These are phyloP conservation scores for Penicillium sp. DNA, from an alignment of 2,329 filamentous ascomycete species.

Conservation along the genomic window DNA sequence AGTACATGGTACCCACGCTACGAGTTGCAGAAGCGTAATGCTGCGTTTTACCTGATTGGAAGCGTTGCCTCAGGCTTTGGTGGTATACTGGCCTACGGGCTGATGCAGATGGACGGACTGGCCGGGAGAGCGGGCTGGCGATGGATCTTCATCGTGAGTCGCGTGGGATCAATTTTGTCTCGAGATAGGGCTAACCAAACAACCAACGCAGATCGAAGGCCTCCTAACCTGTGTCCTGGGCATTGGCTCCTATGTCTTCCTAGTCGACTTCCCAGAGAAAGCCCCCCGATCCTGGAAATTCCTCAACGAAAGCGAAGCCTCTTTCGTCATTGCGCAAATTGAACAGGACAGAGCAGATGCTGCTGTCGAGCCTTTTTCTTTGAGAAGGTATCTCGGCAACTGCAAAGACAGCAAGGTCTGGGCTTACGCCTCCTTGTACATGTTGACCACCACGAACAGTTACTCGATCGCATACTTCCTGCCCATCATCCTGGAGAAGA, in stretches of 20 bases:
- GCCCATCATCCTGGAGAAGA: conserved; percentile 16
- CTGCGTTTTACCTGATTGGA: conserved; percentile 65
- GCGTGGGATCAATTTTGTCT: neutral
- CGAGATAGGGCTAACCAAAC: neutral
- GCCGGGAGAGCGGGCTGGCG: conserved; percentile 3
- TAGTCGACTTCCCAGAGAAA: conserved; percentile 43
- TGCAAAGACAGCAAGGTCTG: conserved; percentile 14
- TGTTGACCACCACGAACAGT: conserved; percentile 6
- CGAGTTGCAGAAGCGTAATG: conserved; percentile 67
- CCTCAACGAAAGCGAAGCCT: conserved; percentile 3
- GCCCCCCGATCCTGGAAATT: conserved; percentile 2
- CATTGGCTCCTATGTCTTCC: conserved; percentile 56
- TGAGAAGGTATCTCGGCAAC: conserved; percentile 10
- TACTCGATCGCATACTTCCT: conserved; percentile 19
- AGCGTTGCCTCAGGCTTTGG: conserved; percentile 63
- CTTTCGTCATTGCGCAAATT: conserved; percentile 11
- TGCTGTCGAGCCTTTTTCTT: conserved; percentile 5
- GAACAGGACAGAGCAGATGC: conserved; percentile 15
- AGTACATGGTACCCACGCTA: conserved; percentile 51
- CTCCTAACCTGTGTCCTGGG: conserved; percentile 43
- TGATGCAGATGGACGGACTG: conserved; percentile 43
- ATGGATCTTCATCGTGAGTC: conserved; percentile 11
- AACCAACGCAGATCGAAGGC: neutral
- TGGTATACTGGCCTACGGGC: conserved; percentile 66
- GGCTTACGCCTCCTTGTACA: conserved; percentile 7